phyloP scores from a whole-genome alignment of 768 basidiomycete species.

The Suillus americanus region DNA sequence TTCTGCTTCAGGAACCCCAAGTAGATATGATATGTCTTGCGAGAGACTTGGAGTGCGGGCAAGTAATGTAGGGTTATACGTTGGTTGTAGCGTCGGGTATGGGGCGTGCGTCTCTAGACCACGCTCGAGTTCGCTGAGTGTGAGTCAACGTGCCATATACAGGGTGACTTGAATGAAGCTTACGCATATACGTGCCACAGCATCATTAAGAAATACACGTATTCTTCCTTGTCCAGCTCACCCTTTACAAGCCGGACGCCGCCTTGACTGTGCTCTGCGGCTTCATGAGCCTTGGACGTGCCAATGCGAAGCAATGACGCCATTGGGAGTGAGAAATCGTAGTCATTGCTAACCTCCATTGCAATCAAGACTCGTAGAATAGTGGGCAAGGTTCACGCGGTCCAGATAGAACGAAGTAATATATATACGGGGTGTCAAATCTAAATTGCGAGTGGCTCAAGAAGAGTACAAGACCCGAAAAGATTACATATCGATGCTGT shows the following conservation, averaged over 20 bases:
- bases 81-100: slow-evolving; percentile 62
- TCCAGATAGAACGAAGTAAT: background rate
- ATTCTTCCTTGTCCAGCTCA: slow-evolving; percentile 59
- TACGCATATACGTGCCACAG: slow-evolving; percentile 81
- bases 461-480: background rate
- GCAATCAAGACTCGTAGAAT: background rate
- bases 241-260: slow-evolving; percentile 60
- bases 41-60: slow-evolving; percentile 59
- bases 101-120: slow-evolving; percentile 59
- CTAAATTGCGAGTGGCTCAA: background rate
- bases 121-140: slow-evolving; percentile 51
- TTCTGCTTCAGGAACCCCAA: slow-evolving; percentile 46
- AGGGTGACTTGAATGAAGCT: slow-evolving; percentile 25
- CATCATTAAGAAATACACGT: slow-evolving; percentile 70
- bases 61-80: slow-evolving; percentile 70
- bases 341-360: background rate
- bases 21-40: slow-evolving; percentile 65
- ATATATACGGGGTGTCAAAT: background rate
- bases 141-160: background rate
- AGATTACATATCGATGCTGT: background rate
- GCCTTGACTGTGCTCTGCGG: slow-evolving; percentile 55
- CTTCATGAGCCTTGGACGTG: slow-evolving; percentile 53
- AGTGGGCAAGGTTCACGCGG: background rate
- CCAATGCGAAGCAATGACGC: slow-evolving; percentile 39
- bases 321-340: slow-evolving; percentile 30